Percentiles rank a stretch among this genome's conserved stretches.
These are phyloP conservation scores for Trifolium fragiferum DNA, from an alignment of 306 rosid species.

Conservation along the genomic window DNA sequence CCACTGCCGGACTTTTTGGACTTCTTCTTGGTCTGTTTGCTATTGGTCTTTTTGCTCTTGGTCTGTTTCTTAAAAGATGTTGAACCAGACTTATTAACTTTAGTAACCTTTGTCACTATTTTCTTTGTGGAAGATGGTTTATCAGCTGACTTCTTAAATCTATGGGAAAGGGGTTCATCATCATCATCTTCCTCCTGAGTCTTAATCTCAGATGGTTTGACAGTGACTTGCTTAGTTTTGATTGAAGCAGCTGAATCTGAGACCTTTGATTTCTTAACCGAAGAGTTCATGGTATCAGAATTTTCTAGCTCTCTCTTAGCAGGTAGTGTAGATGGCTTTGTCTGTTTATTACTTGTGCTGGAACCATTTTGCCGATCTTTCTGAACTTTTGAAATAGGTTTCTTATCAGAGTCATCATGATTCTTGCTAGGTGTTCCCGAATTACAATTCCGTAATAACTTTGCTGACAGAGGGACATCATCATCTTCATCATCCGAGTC, in stretches of 20 bases:
- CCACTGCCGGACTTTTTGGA: conserved; percentile 45
- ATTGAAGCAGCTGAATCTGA: conserved; percentile 36
- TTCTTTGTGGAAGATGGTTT: conserved; percentile 45
- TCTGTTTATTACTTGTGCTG: conserved; percentile 37
- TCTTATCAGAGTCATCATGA: conserved; percentile 35
- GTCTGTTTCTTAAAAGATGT: conserved; percentile 47
- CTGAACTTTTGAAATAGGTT: conserved; percentile 44
- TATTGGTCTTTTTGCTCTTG: conserved; percentile 46
- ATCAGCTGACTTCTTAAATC: conserved; percentile 36
- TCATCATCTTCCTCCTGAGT: conserved; percentile 50
- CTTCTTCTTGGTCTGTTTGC: conserved; percentile 42
- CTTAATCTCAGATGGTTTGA: conserved; percentile 36
- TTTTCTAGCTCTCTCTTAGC: conserved; percentile 51
- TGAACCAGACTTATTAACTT: conserved; percentile 50
- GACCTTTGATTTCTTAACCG: conserved; percentile 51
- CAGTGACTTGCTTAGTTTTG: conserved; percentile 40
- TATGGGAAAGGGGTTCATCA: conserved; percentile 51
- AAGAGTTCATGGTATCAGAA: conserved; percentile 33
- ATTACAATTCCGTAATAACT: conserved; percentile 31
- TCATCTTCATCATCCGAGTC: conserved; percentile 56
- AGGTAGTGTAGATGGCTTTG: conserved; percentile 36
- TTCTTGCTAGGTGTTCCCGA: conserved; percentile 45
- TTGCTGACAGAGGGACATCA: conserved; percentile 50
- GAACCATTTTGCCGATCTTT: conserved; percentile 47
- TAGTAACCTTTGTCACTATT: conserved; percentile 38